Evolutionary conservation across 441 rosid genomes (phyloP).

Genomic region (Erodium moschatum): DNA sequence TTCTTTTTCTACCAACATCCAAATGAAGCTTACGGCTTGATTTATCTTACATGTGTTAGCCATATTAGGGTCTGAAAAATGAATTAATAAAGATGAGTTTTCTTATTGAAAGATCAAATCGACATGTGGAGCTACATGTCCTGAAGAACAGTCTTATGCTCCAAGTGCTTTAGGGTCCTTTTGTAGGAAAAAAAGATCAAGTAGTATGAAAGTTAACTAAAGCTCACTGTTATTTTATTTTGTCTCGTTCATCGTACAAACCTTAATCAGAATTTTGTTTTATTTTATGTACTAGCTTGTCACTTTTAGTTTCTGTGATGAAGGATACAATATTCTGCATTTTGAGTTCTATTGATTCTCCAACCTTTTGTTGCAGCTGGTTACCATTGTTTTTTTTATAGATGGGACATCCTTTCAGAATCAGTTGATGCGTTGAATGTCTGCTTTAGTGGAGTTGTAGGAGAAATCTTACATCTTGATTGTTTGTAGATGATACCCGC

Average conservation of each 20-base stretch:
- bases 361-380: slow-evolving; percentile 23
- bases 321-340: slow-evolving; percentile 8
- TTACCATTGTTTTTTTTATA: slow-evolving; percentile 18
- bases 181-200: not conserved
- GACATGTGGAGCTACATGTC: not conserved
- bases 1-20: not conserved
- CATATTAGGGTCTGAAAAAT: not conserved
- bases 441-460: slow-evolving; percentile 15
- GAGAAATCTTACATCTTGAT: slow-evolving; percentile 18
- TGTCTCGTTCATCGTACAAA: too few relatives aligned
- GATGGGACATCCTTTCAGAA: slow-evolving; percentile 16
- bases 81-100: not conserved
- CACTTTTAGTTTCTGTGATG: slow-evolving; percentile 7
- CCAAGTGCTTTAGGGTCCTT: not conserved
- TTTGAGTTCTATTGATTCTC: slow-evolving; percentile 9
- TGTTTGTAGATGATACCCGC: slow-evolving; percentile 40
- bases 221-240: not conserved
- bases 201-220: not conserved
- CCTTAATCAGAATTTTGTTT: not conserved
- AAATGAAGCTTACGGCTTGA: not conserved
- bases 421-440: slow-evolving; percentile 15
- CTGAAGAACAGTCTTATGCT: not conserved
- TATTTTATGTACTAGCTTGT: not conserved
- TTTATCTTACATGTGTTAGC: not conserved
- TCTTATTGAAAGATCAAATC: not conserved